phyloP scores from a whole-genome alignment of 1,284 basidiomycete species.

The Cryptococcus sp. region DNA sequence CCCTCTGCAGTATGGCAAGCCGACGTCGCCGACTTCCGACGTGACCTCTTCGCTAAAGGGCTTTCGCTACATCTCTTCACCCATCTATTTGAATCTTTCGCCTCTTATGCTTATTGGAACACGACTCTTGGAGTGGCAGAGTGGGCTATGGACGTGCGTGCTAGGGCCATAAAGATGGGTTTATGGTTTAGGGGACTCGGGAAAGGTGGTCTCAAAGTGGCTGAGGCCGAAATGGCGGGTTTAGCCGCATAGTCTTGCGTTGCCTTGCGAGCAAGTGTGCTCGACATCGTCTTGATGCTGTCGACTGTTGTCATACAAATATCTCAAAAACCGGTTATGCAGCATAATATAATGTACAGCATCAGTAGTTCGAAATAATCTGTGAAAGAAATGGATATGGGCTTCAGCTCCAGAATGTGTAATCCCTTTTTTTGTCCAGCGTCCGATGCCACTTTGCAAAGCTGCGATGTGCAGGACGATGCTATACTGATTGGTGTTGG shows the following conservation, averaged over 20 bases:
- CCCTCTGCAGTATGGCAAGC: constrained; percentile 75
- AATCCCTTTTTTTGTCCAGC: too few species aligned
- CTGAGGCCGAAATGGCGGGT: constrained; percentile 43
- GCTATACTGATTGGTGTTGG: too few species aligned
- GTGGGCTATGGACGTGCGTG: constrained; percentile 65
- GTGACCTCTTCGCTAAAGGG: constrained; percentile 16
- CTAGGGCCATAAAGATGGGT: constrained; percentile 60
- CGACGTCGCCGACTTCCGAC: constrained; percentile 54
- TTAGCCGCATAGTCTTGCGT: constrained; percentile 12
- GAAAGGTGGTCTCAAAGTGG: constrained; percentile 39
- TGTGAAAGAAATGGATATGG: too few species aligned
- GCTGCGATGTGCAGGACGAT: too few species aligned
- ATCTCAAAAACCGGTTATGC: too few species aligned
- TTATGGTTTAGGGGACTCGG: constrained; percentile 62
- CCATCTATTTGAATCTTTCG: constrained; percentile 17
- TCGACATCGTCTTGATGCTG: too few species aligned
- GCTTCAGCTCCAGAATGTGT: too few species aligned
- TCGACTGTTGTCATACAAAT: too few species aligned
- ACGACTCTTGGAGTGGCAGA: constrained; percentile 43
- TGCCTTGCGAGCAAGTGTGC: too few species aligned
- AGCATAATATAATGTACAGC: too few species aligned
- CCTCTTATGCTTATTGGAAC: constrained; percentile 38
- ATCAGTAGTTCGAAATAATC: too few species aligned
- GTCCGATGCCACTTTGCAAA: too few species aligned
- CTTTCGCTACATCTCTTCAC: constrained; percentile 26